Conservation (phyloP, 371 early-diverging fungal species). For the Syncephalastrum contaminatum region DNA sequence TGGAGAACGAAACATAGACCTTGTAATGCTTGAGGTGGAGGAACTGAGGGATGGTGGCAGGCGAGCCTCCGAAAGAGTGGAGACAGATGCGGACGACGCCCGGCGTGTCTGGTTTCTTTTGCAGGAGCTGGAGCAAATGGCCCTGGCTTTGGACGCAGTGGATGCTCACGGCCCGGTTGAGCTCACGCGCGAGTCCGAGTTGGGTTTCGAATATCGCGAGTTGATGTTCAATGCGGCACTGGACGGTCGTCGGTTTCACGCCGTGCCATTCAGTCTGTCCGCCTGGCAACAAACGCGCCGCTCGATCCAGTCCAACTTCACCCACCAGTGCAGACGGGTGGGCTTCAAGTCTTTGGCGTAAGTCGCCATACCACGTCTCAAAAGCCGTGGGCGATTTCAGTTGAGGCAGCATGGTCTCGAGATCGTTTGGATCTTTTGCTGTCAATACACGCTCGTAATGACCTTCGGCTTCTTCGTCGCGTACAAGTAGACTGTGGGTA, state of each 20-base stretch:
- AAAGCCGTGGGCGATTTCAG: conserved; percentile 25
- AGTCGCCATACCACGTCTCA: conserved; percentile 28
- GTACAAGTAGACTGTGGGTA: conserved; percentile 24
- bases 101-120: conserved; percentile 16
- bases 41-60: conserved; percentile 69
- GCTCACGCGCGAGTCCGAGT: conserved; percentile 66
- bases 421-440: conserved; percentile 19
- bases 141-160: conserved; percentile 88
- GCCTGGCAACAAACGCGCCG: conserved; percentile 59
- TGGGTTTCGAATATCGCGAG: conserved; percentile 65
- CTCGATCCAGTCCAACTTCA: conserved; percentile 86
- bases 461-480: conserved; percentile 11
- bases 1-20: conserved; percentile 67
- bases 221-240: conserved; percentile 68
- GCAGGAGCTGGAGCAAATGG: conserved; percentile 54
- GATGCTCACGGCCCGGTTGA: conserved; percentile 70
- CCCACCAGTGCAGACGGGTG: conserved; percentile 70
- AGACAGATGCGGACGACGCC: conserved; percentile 59
- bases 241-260: conserved; percentile 40
- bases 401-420: conserved; percentile 22
- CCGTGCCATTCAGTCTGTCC: conserved; percentile 47
- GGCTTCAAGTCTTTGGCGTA: conserved; percentile 22
- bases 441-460: conserved; percentile 31
- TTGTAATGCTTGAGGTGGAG: conserved; percentile 38
- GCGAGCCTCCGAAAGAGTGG: conserved; percentile 85